These are phyloP conservation scores for Hygrophorus pudorinus DNA, from an alignment of 768 basidiomycete genomes.

Conservation along the genomic window DNA sequence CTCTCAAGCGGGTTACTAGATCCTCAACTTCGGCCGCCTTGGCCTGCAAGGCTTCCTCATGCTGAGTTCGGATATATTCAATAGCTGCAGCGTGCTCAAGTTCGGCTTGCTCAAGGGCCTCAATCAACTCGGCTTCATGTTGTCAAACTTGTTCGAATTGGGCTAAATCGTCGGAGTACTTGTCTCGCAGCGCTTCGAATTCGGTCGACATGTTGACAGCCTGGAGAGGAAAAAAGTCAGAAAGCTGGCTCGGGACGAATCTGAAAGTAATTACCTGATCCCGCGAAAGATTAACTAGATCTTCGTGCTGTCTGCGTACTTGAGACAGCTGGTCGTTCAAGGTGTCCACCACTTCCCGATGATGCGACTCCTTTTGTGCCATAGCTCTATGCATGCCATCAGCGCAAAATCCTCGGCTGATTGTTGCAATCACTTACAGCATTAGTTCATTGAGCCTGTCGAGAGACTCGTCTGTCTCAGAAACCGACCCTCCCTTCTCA, in stretches of 20 bases:
- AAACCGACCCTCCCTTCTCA: constrained; percentile 24
- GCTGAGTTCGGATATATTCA: constrained; percentile 38
- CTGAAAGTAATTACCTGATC: constrained; percentile 57
- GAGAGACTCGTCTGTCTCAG: constrained; percentile 61
- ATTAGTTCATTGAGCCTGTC: constrained; percentile 85
- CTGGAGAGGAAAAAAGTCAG: constrained; percentile 25
- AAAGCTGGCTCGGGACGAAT: not conserved
- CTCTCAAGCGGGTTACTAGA: constrained; percentile 38
- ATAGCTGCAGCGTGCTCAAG: constrained; percentile 37
- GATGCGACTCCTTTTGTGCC: constrained; percentile 93
- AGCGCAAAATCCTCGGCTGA: constrained; percentile 2
- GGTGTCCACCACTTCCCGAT: constrained; percentile 69
- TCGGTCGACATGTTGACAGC: constrained; percentile 83
- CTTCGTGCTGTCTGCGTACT: constrained; percentile 73
- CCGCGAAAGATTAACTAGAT: constrained; percentile 67
- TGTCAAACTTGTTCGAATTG: constrained; percentile 45
- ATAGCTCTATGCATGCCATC: constrained; percentile 58
- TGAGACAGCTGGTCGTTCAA: constrained; percentile 59
- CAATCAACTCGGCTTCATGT: constrained; percentile 46
- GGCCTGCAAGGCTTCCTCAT: constrained; percentile 30
- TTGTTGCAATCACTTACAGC: constrained; percentile 45
- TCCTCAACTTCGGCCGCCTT: constrained; percentile 34
- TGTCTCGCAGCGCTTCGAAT: constrained; percentile 60
- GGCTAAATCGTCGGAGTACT: constrained; percentile 42
- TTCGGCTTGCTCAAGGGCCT: constrained; percentile 41